Base-by-base conservation (phyloP, 2,329 filamentous ascomycete species). In the Colletotrichum spaethianum region DNA sequence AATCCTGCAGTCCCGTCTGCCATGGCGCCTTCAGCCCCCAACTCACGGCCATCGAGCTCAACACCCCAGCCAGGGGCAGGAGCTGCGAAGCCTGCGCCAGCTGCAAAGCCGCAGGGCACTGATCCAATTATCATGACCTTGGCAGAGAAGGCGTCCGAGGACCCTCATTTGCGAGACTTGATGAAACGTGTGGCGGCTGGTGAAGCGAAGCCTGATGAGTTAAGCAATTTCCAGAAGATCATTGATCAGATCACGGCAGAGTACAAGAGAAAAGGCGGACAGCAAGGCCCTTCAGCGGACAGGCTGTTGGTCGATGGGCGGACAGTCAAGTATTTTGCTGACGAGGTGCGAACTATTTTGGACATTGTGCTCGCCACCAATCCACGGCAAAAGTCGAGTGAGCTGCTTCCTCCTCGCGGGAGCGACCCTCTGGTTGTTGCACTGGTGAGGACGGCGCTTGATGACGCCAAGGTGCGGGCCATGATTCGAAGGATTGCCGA, bases 141-240 rank as follows among this genome's bases (percentile, higher is more conserved):
- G 33, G 94, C 94, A 0, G 92, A 94, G 76, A 90, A 90, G 74
- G 94, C 94, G 8, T 93, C 92, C 0, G 90, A 89, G 33, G 93
- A 96, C 78, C 88, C 91, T 0, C 87, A 92, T 67, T 84, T 96
- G 12, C 92, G 94, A 69, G 91, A 93, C 44, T 85, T 96, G 0
- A 96, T 96, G 94, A 94, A 94, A 79, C 90, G 93, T 64, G 94
- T 96, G 0, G 94, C 94, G 0, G 91, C 92, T 36, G 93, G 93
- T 1, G 88, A 92, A 75, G 73, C 94, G 0, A 90, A 89, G 16
- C 88, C 90, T 46, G 88, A 91, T 18, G 93, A 96, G 79, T 83
- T 96, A 16, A 90, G 90, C 57, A 89, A 91, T 73, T 96, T 96
- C 76, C 94, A 96, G 79, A 88, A 87, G 60, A 93, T 96, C 52